Evolutionary conservation across 1,284 basidiomycete genomes (phyloP).

Genomic region (Fomitopsis pinicola): DNA sequence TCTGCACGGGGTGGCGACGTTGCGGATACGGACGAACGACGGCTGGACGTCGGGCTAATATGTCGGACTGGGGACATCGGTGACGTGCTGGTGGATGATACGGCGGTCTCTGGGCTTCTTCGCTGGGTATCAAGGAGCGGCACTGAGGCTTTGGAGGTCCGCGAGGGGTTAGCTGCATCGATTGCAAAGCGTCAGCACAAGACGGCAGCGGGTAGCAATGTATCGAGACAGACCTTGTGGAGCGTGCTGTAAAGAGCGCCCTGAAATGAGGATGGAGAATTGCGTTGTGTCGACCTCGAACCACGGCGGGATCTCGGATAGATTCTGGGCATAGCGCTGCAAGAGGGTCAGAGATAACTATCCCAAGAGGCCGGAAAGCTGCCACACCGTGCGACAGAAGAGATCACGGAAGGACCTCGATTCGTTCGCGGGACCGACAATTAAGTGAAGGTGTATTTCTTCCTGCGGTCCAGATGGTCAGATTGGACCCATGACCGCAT

Average conservation of each 20-base stretch:
- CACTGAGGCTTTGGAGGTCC: neutral
- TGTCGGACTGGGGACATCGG: slow-evolving; percentile 11
- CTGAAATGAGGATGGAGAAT: slow-evolving; percentile 33
- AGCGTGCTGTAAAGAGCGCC: slow-evolving; percentile 1
- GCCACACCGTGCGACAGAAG: slow-evolving; percentile 51
- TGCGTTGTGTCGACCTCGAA: slow-evolving; percentile 30
- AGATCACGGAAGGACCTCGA: slow-evolving; percentile 41
- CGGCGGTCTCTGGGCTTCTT: slow-evolving; percentile 4
- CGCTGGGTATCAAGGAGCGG: neutral
- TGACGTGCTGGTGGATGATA: slow-evolving; percentile 11
- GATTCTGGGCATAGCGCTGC: slow-evolving; percentile 25
- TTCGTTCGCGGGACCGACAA: slow-evolving; percentile 41
- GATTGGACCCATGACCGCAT: neutral
- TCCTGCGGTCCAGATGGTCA: slow-evolving; percentile 32
- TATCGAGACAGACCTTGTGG: neutral
- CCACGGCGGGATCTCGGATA: slow-evolving; percentile 32
- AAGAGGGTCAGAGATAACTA: neutral
- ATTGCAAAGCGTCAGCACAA: neutral
- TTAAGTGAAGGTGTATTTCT: slow-evolving; percentile 55
- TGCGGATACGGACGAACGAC: slow-evolving; percentile 10
- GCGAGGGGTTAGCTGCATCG: neutral
- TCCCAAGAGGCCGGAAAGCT: slow-evolving; percentile 2
- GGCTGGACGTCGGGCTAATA: neutral
- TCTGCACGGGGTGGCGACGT: slow-evolving; percentile 12
- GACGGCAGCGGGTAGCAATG: neutral